Evolutionary conservation across 805 yeast genomes (phyloP).

Genomic region (Schizosaccharomyces lindneri): DNA sequence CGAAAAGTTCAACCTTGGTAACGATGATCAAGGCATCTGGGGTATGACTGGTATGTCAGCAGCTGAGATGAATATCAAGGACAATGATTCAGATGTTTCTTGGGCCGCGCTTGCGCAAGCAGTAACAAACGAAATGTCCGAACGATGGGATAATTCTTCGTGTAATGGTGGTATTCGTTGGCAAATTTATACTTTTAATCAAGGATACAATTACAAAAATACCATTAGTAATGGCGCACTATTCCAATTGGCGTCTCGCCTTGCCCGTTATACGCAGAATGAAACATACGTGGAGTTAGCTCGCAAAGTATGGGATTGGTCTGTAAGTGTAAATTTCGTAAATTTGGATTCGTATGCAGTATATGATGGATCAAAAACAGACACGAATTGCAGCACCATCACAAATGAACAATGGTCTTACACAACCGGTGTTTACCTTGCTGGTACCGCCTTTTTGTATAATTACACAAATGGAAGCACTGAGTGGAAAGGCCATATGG

Average conservation of each 20-base stretch:
- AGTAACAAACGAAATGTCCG: constrained; percentile 59
- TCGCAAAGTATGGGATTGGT: constrained; percentile 54
- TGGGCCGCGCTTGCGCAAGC: constrained; percentile 71
- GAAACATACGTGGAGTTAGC: constrained; percentile 51
- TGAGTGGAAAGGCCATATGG: constrained; percentile 32
- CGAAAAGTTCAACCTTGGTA: constrained; percentile 68
- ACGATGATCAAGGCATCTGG: constrained; percentile 88
- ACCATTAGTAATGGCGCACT: constrained; percentile 68
- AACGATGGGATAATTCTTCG: constrained; percentile 42
- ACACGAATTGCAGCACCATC: constrained; percentile 20
- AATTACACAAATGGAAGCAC: constrained; percentile 30
- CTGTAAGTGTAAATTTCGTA: constrained; percentile 24
- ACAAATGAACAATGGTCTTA: constrained; percentile 46
- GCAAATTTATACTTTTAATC: constrained; percentile 77
- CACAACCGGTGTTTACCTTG: constrained; percentile 42
- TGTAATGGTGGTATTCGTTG: constrained; percentile 70
- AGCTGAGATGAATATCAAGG: constrained; percentile 59
- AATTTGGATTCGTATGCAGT: constrained; percentile 10
- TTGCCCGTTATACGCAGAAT: constrained; percentile 55
- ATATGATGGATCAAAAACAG: constrained; percentile 49
- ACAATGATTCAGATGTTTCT: constrained; percentile 29
- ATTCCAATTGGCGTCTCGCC: constrained; percentile 58
- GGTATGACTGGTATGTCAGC: constrained; percentile 70
- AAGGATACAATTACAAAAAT: constrained; percentile 71
- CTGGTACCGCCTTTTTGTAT: constrained; percentile 46